These are phyloP conservation scores for Helotiales sp. DNA, from an alignment of 2,329 filamentous ascomycete species.

Conservation along the genomic window DNA sequence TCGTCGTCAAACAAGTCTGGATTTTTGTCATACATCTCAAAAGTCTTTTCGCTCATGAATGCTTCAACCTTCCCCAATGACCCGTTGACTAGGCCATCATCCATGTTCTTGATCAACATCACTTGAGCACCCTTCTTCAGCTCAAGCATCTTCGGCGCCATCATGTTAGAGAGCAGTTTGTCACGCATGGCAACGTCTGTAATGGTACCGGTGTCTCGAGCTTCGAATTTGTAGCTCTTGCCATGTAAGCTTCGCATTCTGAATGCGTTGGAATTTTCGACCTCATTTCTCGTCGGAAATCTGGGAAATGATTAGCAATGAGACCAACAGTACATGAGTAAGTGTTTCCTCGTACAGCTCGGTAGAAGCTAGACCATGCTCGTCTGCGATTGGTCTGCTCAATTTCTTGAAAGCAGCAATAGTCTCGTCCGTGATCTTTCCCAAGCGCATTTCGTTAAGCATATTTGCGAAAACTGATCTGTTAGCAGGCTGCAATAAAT, in stretches of 20 bases:
- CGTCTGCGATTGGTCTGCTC: constrained; percentile 70
- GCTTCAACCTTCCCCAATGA: constrained; percentile 84
- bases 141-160: constrained; percentile 81
- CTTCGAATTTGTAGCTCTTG: constrained; percentile 69
- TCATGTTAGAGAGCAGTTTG: constrained; percentile 84
- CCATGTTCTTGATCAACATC: constrained; percentile 99
- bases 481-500: constrained; percentile 34
- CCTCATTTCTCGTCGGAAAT: constrained; percentile 88
- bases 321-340: background rate
- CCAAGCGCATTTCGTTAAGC: constrained; percentile 97
- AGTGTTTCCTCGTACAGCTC: constrained; percentile 67
- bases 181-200: constrained; percentile 71
- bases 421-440: constrained; percentile 76
- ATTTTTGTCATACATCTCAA: constrained; percentile 61
- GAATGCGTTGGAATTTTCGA: constrained; percentile 81
- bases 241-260: constrained; percentile 77
- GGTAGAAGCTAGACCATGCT: constrained; percentile 80
- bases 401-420: constrained; percentile 77
- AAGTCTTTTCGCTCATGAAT: constrained; percentile 75
- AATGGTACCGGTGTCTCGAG: constrained; percentile 73
- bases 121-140: constrained; percentile 94
- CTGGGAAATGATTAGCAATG: constrained; percentile 46
- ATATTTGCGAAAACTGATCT: constrained; percentile 79
- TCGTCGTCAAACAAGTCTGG: constrained; percentile 59
- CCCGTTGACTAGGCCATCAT: constrained; percentile 91